phyloP scores from a whole-genome alignment of 2,329 filamentous ascomycete species.

The Allantophomopsis lycopodina region DNA sequence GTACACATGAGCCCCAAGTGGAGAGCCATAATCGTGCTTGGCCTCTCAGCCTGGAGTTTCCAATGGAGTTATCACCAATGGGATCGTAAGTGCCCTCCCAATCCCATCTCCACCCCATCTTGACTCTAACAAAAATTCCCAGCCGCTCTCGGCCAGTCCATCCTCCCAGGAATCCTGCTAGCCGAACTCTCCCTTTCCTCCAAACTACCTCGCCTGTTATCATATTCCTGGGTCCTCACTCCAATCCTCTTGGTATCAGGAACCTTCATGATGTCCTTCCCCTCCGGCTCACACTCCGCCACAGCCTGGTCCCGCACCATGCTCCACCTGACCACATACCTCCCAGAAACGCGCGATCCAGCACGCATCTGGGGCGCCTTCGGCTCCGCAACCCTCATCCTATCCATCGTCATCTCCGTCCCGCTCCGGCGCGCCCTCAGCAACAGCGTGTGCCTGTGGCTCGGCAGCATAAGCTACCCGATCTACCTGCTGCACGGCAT shows the following conservation, averaged over 20 bases:
- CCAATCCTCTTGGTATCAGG: conserved; percentile 29
- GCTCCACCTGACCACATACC: too few relatives aligned
- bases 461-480: conserved; percentile 47
- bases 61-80: neutral
- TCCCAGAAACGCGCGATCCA: conserved; percentile 23
- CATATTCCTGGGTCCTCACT: neutral
- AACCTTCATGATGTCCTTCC: conserved; percentile 40
- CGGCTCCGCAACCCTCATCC: neutral
- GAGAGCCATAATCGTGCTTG: neutral
- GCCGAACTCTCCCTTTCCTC: conserved; percentile 1
- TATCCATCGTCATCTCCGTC: conserved; percentile 4
- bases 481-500: conserved; percentile 54
- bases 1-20: conserved; percentile 11
- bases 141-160: neutral
- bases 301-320: conserved; percentile 15
- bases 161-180: conserved; percentile 2
- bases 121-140: neutral
- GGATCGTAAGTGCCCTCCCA: neutral
- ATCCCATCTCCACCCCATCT: too few relatives aligned
- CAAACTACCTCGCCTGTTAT: neutral
- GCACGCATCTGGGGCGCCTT: conserved; percentile 10
- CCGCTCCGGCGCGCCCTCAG: conserved; percentile 25
- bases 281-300: conserved; percentile 8
- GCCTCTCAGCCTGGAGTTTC: conserved; percentile 1
- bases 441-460: conserved; percentile 38